These are phyloP conservation scores for Penicillium occitanis DNA, from an alignment of 2,329 filamentous ascomycete species.

Conservation along the genomic window DNA sequence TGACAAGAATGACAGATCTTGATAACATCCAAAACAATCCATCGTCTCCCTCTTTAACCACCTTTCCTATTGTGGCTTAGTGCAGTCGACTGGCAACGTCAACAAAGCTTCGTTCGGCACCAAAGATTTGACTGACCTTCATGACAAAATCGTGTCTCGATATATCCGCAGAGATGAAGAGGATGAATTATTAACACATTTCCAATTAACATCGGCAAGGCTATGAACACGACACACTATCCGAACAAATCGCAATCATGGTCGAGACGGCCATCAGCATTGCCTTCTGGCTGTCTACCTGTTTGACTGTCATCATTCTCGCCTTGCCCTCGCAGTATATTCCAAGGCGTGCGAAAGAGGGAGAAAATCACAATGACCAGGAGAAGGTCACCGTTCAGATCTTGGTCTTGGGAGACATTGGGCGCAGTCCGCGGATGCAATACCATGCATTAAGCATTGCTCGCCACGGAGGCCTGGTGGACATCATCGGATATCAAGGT, in stretches of 20 bases:
- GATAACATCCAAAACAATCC: not conserved
- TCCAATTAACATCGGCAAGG: not conserved
- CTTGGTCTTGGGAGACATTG: conserved; percentile 91
- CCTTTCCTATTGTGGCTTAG: not conserved
- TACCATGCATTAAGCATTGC: conserved; percentile 95
- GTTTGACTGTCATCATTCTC: conserved; percentile 53
- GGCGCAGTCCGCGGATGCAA: conserved; percentile 95
- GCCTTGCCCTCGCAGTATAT: conserved; percentile 56
- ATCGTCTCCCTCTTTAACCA: not conserved
- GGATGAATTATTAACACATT: not conserved
- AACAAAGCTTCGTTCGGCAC: not conserved
- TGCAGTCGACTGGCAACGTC: not conserved
- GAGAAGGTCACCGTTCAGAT: conserved; percentile 65
- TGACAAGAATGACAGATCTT: no score
- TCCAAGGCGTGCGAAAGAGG: conserved; percentile 30
- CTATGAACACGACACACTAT: not conserved
- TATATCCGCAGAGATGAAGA: not conserved
- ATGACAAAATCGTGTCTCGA: not conserved
- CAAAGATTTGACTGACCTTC: not conserved
- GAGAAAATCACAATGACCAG: conserved; percentile 24
- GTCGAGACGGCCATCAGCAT: conserved; percentile 38
- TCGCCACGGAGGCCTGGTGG: conserved; percentile 74
- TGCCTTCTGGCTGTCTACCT: conserved; percentile 48
- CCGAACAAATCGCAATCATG: conserved; percentile 27
- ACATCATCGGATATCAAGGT: conserved; percentile 88